phyloP scores from a whole-genome alignment of 139 green algal species.

The Tetraselmis chui region DNA sequence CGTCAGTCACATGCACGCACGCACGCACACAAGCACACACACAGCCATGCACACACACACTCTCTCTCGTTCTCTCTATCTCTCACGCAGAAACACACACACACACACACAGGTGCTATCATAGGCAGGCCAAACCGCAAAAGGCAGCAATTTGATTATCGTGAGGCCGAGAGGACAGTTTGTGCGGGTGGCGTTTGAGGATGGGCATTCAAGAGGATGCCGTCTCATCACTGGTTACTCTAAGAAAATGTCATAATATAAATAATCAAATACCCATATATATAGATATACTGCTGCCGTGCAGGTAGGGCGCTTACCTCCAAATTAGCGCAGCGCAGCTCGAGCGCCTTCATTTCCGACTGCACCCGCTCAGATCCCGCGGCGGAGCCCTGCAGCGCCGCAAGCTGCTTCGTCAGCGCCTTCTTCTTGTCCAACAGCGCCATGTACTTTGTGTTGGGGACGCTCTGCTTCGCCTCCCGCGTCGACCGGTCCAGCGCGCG shows the following conservation, averaged over 20 bases:
- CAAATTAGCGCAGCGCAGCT: slow-evolving; percentile 33
- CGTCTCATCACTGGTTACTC: no score
- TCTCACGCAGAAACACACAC: no score
- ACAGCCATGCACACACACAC: no score
- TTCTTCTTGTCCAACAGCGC: slow-evolving; percentile 38
- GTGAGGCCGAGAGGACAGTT: no score
- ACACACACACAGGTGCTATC: no score
- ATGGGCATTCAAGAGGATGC: no score
- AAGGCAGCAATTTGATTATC: no score
- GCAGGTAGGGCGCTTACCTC: background rate
- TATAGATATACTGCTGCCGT: background rate
- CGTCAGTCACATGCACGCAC: no score
- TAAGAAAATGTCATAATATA: background rate
- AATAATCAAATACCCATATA: background rate
- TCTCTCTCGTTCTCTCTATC: no score
- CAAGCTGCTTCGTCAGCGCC: slow-evolving; percentile 15
- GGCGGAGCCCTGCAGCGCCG: slow-evolving; percentile 12
- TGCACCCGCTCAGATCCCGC: slow-evolving; percentile 24
- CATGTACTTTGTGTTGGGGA: slow-evolving; percentile 71
- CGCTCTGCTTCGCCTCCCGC: slow-evolving; percentile 34
- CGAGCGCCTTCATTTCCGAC: slow-evolving; percentile 34
- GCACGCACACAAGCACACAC: no score
- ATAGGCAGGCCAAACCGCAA: no score
- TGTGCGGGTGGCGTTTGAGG: no score
- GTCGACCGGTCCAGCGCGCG: slow-evolving; percentile 56